phyloP scores from a whole-genome alignment of 441 rosid genomes.

The Aleurites moluccanus region DNA sequence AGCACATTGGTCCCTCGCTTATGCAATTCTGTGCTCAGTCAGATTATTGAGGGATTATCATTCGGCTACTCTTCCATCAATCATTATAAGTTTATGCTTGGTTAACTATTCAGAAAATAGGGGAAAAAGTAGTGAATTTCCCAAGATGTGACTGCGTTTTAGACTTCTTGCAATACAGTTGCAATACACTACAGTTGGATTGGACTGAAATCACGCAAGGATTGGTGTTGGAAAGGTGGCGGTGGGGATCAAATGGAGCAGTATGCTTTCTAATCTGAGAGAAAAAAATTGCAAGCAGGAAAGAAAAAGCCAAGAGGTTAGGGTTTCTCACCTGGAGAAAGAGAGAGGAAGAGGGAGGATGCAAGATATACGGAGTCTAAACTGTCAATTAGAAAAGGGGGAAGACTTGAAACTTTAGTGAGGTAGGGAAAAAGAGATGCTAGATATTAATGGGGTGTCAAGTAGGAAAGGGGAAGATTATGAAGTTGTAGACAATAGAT shows the following conservation, averaged over 20 bases:
- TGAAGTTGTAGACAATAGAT: background rate
- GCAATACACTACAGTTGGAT: background rate
- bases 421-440: background rate
- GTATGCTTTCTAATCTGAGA: no score
- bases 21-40: background rate
- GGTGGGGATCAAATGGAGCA: background rate
- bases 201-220: background rate
- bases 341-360: background rate
- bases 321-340: background rate
- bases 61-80: background rate
- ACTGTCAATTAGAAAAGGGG: background rate
- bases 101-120: background rate
- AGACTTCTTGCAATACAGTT: no score
- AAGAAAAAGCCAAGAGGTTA: background rate
- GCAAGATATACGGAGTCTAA: background rate
- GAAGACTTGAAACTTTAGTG: background rate
- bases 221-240: background rate
- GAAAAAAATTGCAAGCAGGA: background rate
- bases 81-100: background rate
- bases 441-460: background rate
- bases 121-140: background rate
- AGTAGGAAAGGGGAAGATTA: background rate
- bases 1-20: background rate
- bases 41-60: background rate
- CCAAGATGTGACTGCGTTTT: conserved; percentile 2